These are phyloP conservation scores for Beauveria rudraprayagi DNA, from an alignment of 2,329 filamentous ascomycete species.

Conservation along the genomic window DNA sequence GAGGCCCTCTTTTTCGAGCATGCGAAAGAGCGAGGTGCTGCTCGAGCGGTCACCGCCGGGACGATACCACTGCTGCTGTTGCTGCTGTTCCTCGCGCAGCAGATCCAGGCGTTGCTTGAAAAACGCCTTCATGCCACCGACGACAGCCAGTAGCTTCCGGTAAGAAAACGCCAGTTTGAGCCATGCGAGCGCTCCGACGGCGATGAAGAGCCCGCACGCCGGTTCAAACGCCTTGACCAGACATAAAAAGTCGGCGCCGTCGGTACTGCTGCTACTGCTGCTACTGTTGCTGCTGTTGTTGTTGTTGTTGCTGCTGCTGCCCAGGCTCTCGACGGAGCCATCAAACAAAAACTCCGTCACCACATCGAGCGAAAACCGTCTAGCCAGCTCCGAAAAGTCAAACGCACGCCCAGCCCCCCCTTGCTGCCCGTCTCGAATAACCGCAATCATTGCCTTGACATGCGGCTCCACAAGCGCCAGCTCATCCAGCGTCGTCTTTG, in stretches of 20 bases:
- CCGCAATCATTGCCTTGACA: background rate
- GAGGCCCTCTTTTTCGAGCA: conserved; percentile 1
- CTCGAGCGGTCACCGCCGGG: background rate
- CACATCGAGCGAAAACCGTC: conserved; percentile 5
- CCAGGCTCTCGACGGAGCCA: background rate
- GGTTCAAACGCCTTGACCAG: conserved; percentile 8
- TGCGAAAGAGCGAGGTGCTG: conserved; percentile 2
- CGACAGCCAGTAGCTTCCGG: background rate
- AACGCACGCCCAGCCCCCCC: background rate
- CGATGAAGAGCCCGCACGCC: conserved; percentile 6
- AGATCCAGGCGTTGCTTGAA: conserved; percentile 8
- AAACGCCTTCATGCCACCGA: conserved; percentile 8
- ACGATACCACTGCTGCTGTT: background rate
- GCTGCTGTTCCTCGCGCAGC: background rate
- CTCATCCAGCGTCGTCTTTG: conserved; percentile 5
- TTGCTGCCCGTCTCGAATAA: background rate
- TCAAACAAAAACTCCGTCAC: conserved; percentile 11
- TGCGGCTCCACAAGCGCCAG: conserved; percentile 5
- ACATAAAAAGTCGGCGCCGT: background rate
- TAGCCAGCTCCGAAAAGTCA: conserved; percentile 6
- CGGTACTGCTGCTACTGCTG: background rate
- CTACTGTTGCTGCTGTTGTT: background rate
- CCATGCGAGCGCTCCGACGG: conserved; percentile 4
- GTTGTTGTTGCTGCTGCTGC: too few species aligned
- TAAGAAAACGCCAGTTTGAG: background rate